Conservation (phyloP, 1,284 basidiomycete genomes). For the Somion occarium region DNA sequence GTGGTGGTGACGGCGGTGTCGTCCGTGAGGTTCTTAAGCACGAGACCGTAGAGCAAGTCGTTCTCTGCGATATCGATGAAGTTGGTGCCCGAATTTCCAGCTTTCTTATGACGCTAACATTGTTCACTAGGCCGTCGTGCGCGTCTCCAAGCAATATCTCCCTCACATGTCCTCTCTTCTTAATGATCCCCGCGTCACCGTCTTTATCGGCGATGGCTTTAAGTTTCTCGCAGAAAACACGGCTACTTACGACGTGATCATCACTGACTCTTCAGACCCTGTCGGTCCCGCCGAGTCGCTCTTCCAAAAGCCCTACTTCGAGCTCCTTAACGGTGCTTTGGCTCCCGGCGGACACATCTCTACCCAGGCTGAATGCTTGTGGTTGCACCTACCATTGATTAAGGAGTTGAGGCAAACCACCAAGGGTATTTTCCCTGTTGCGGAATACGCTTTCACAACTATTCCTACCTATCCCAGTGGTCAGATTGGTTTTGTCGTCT, state of each 20-base stretch:
- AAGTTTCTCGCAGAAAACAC: conserved; percentile 92
- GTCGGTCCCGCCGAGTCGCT: conserved; percentile 94
- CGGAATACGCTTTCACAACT: conserved; percentile 93
- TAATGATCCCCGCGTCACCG: conserved; percentile 79
- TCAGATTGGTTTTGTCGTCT: conserved; percentile 95
- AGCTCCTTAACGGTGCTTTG: conserved; percentile 88
- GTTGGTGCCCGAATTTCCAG: conserved; percentile 32
- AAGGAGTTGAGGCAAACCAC: conserved; percentile 73
- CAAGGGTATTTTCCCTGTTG: conserved; percentile 75
- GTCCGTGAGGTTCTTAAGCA: conserved; percentile 98
- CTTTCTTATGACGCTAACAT: not conserved
- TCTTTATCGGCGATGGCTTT: conserved; percentile 95
- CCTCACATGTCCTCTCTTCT: conserved; percentile 93
- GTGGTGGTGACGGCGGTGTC: conserved; percentile 95
- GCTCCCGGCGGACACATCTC: conserved; percentile 91
- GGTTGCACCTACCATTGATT: conserved; percentile 93
- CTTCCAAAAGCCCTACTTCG: conserved; percentile 98
- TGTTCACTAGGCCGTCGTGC: conserved; percentile 77
- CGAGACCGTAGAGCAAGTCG: conserved; percentile 85
- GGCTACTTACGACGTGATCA: conserved; percentile 94
- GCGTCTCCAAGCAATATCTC: conserved; percentile 91
- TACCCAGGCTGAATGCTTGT: conserved; percentile 95
- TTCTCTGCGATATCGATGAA: conserved; percentile 98
- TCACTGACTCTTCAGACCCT: conserved; percentile 98
- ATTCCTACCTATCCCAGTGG: conserved; percentile 98